Conservation (phyloP, 2,329 filamentous ascomycete species). For the Trichoderma semiorbis region DNA sequence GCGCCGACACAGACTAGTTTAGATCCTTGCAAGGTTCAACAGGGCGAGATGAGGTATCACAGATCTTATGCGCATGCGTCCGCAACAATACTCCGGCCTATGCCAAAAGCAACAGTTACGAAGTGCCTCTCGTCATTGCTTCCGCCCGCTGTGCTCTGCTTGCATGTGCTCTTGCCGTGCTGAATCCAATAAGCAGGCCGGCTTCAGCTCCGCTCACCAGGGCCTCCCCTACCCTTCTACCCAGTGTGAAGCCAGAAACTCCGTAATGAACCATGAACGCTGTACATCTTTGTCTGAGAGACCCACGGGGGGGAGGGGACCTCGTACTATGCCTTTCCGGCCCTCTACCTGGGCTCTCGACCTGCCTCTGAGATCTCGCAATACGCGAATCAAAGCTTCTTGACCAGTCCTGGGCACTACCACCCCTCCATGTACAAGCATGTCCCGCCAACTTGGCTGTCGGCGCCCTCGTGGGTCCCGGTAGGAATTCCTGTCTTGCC, state of each 20-base stretch:
- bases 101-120: constrained; percentile 7
- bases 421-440: not conserved
- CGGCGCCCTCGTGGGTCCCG: constrained; percentile 27
- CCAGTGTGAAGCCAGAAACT: not conserved
- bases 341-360: not conserved
- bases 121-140: constrained; percentile 14
- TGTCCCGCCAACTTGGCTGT: constrained; percentile 35
- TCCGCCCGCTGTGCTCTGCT: not conserved
- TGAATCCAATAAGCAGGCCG: constrained; percentile 5
- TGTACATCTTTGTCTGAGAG: not conserved
- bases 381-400: not conserved
- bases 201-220: not conserved
- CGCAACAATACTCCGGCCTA: constrained; percentile 34
- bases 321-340: not conserved
- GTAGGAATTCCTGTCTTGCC: constrained; percentile 21
- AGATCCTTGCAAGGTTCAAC: constrained; percentile 26
- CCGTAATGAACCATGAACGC: not conserved
- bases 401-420: not conserved
- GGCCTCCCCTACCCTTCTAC: not conserved
- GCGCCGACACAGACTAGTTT: constrained; percentile 14
- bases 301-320: not conserved
- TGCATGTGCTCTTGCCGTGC: not conserved
- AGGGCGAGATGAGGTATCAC: constrained; percentile 40
- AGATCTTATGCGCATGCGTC: constrained; percentile 35
- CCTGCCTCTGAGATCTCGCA: constrained; percentile 2